These are phyloP conservation scores for Tulasnella sp. DNA, from an alignment of 768 basidiomycete species.

Conservation along the genomic window DNA sequence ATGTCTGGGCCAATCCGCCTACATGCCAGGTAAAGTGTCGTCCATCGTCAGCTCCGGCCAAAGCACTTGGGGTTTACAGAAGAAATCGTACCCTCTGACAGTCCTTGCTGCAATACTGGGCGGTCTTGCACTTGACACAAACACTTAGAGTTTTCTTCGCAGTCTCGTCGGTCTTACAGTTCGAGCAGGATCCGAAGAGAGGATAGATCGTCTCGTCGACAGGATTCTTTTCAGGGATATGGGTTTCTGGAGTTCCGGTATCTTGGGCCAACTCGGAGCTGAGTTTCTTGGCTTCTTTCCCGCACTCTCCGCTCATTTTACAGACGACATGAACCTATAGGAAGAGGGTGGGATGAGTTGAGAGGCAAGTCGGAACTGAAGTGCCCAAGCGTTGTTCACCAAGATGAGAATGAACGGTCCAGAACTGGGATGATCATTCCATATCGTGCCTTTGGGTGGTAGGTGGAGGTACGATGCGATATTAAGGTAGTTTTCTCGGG, in stretches of 20 bases:
- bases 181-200: conserved; percentile 2
- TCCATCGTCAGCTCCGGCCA: neutral
- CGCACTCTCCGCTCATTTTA: conserved; percentile 3
- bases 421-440: conserved; percentile 1
- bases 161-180: neutral
- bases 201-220: neutral
- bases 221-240: neutral
- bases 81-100: neutral
- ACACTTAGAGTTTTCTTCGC: neutral
- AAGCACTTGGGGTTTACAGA: neutral
- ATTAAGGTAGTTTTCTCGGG: conserved; percentile 14
- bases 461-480: conserved; percentile 6
- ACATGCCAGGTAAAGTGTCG: neutral
- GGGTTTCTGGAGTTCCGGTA: neutral
- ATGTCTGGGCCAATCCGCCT: conserved; percentile 6
- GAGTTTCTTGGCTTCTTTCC: neutral
- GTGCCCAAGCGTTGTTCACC: neutral
- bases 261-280: conserved; percentile 4
- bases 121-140: neutral
- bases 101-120: neutral
- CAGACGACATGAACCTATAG: neutral
- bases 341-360: neutral
- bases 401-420: conserved; percentile 11
- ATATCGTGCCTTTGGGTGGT: neutral
- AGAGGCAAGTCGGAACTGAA: neutral